Conservation (phyloP, 208 protist genomes). For the Endotrypanum monterogeii region DNA sequence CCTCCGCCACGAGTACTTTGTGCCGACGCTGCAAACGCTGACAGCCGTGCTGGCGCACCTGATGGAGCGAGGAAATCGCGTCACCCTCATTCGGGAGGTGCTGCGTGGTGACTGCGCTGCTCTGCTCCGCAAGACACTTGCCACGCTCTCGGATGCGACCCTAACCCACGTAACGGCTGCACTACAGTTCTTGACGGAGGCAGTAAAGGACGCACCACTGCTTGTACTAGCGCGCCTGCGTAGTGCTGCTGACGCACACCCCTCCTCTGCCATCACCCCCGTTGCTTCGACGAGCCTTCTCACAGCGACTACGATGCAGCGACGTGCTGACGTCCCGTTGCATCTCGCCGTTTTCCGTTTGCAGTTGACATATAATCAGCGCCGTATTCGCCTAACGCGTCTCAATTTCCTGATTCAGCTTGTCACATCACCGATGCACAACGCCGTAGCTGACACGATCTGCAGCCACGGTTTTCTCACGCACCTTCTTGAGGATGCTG, state of each 20-base stretch:
- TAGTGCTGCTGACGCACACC: conserved; percentile 21
- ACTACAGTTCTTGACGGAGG: conserved; percentile 61
- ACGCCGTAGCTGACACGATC: conserved; percentile 38
- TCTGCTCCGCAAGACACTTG: conserved; percentile 49
- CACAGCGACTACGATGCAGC: neutral
- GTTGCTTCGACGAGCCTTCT: neutral
- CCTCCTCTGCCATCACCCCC: neutral
- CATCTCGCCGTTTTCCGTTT: conserved; percentile 69
- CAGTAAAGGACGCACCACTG: conserved; percentile 59
- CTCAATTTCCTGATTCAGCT: conserved; percentile 75
- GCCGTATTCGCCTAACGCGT: conserved; percentile 67
- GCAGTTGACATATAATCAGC: conserved; percentile 80
- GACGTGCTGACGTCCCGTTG: conserved; percentile 59
- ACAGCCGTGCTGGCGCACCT: conserved; percentile 33
- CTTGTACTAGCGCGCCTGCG: conserved; percentile 75
- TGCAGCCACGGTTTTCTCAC: conserved; percentile 82
- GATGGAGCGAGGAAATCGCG: conserved; percentile 25
- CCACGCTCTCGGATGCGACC: conserved; percentile 53
- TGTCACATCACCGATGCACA: conserved; percentile 45
- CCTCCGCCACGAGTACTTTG: conserved; percentile 41
- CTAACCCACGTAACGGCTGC: conserved; percentile 48
- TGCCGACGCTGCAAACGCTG: conserved; percentile 50
- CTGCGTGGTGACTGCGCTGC: conserved; percentile 61
- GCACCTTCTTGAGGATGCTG: conserved; percentile 82
- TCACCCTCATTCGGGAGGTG: conserved; percentile 62